Evolutionary conservation across 441 rosid genomes (phyloP).

Genomic region (Adansonia grandidieri): DNA sequence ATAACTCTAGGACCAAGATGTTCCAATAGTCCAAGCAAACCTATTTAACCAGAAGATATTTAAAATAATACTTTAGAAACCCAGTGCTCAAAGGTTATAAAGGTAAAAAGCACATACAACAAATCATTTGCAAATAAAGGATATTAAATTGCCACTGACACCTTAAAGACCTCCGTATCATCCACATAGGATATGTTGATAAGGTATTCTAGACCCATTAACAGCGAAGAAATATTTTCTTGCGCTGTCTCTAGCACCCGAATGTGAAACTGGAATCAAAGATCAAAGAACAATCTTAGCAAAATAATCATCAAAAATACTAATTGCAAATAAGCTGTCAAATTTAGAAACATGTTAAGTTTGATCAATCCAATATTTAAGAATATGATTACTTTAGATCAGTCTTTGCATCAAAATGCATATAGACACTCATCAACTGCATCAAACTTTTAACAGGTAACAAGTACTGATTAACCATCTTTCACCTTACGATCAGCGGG

Average conservation of each 20-base stretch:
- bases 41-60: conserved; percentile 45
- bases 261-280: conserved; percentile 57
- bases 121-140: background rate
- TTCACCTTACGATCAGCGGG: background rate
- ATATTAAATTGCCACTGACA: conserved; percentile 24
- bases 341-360: background rate
- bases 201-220: conserved; percentile 90
- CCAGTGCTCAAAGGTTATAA: background rate
- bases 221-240: conserved; percentile 66
- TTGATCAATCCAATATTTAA: background rate
- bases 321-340: background rate
- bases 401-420: background rate
- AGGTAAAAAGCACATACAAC: conserved; percentile 3
- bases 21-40: conserved; percentile 99
- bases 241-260: conserved; percentile 75
- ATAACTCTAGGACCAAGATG: conserved; percentile 81
- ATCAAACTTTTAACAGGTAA: background rate
- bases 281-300: background rate
- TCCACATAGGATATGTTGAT: conserved; percentile 91
- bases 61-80: conserved; percentile 10
- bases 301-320: background rate
- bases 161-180: conserved; percentile 99
- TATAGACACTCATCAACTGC: background rate
- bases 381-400: background rate
- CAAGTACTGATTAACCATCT: conserved; percentile 5